Evolutionary conservation across 106 monocot species (phyloP).

Genomic region (Gastrodia elata): DNA sequence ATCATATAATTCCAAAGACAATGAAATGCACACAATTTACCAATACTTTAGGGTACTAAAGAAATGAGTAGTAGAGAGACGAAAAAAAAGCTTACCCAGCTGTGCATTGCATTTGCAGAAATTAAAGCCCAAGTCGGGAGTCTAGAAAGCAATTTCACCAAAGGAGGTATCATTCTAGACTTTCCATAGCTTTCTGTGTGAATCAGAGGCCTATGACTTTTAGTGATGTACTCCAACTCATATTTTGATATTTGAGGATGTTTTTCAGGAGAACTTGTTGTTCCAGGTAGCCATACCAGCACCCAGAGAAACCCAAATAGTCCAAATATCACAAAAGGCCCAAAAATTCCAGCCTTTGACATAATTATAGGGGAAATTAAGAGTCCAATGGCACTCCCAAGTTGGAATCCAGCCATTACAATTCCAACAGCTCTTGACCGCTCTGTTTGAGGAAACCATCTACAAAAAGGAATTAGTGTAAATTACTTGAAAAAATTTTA

Average conservation of each 20-base stretch:
- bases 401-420: conserved; percentile 92
- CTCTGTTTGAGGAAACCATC: conserved; percentile 94
- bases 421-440: conserved; percentile 84
- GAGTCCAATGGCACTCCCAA: conserved; percentile 80
- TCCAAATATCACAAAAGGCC: conserved; percentile 94
- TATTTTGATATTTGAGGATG: conserved; percentile 70
- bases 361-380: conserved; percentile 87
- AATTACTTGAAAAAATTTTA: conserved; percentile 13
- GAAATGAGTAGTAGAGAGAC: not conserved
- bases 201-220: conserved; percentile 19
- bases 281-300: conserved; percentile 65
- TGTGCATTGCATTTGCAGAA: conserved; percentile 95
- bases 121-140: conserved; percentile 97
- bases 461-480: conserved; percentile 34
- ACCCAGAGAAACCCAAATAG: conserved; percentile 93
- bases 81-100: conserved; percentile 60
- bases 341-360: conserved; percentile 71
- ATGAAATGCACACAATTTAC: not conserved
- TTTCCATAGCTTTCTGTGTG: conserved; percentile 13
- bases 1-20: not conserved
- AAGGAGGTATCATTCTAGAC: conserved; percentile 52
- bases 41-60: not conserved
- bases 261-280: conserved; percentile 48
- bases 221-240: conserved; percentile 66
- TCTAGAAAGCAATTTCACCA: conserved; percentile 63